Percentiles rank a stretch among this genome's conserved stretches.
phyloP scores from a whole-genome alignment of 78 protist genomes.

The Salpingoeca rosetta region DNA sequence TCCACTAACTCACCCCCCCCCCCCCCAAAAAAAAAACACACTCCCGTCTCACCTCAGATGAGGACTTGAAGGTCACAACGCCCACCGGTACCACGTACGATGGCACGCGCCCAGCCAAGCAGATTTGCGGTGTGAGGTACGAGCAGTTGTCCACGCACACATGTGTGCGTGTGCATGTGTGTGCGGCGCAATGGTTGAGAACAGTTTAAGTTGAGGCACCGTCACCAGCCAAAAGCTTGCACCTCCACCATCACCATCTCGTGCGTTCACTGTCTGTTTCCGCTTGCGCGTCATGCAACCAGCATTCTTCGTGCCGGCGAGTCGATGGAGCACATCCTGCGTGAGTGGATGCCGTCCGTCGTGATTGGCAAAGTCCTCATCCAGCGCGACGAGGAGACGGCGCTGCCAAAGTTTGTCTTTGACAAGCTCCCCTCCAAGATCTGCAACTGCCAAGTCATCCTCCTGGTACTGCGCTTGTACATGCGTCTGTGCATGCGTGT shows the following conservation, averaged over 20 bases:
- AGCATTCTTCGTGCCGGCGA: constrained; percentile 54
- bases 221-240: not conserved
- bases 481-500: not conserved
- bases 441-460: not conserved
- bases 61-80: constrained; percentile 5
- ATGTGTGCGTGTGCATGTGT: not conserved
- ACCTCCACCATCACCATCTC: not conserved
- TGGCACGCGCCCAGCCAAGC: constrained; percentile 7
- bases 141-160: not conserved
- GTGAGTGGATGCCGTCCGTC: constrained; percentile 8
- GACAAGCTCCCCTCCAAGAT: not conserved
- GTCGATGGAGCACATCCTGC: constrained; percentile 41
- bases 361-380: constrained; percentile 57
- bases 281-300: too few relatives aligned
- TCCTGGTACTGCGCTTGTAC: not conserved
- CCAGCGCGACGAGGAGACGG: constrained; percentile 43
- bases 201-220: too few relatives aligned
- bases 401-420: constrained; percentile 1
- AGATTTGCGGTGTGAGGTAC: constrained; percentile 20
- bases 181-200: too few relatives aligned
- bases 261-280: not conserved
- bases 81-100: constrained; percentile 26
- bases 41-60: not conserved
- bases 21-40: too few relatives aligned
- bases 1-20: too few relatives aligned